phyloP scores from a whole-genome alignment of 768 basidiomycete species.

The Pleurotus djamor region DNA sequence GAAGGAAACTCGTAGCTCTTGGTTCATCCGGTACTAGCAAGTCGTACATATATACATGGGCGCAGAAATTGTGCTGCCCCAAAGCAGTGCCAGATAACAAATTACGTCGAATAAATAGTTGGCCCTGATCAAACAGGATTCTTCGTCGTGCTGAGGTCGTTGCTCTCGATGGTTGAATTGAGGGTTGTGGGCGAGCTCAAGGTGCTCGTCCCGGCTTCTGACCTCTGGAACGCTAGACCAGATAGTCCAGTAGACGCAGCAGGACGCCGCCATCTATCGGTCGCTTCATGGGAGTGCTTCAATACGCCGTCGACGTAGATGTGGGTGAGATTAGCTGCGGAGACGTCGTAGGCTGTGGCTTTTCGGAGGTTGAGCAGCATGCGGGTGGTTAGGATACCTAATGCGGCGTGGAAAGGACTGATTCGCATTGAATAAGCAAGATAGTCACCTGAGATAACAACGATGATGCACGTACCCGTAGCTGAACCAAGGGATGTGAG shows the following conservation, averaged over 20 bases:
- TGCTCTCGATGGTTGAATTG: neutral
- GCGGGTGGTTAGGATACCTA: constrained; percentile 42
- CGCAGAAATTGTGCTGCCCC: no score
- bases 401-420: constrained; percentile 45
- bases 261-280: neutral
- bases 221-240: constrained; percentile 1
- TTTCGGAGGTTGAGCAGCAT: constrained; percentile 45
- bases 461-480: constrained; percentile 27
- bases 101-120: no score
- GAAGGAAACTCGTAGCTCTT: no score
- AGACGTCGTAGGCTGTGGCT: constrained; percentile 14
- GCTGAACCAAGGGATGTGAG: constrained; percentile 49
- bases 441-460: neutral
- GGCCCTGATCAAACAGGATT: no score
- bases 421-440: neutral
- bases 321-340: neutral
- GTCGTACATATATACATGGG: no score
- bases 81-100: no score
- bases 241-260: neutral
- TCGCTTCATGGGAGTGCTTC: neutral
- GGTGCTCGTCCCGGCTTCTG: neutral
- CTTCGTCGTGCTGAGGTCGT: no score
- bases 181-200: neutral
- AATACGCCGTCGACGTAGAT: neutral
- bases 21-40: no score